Evolutionary conservation across 768 basidiomycete genomes (phyloP).

Genomic region (Sarcomyxa edulis): DNA sequence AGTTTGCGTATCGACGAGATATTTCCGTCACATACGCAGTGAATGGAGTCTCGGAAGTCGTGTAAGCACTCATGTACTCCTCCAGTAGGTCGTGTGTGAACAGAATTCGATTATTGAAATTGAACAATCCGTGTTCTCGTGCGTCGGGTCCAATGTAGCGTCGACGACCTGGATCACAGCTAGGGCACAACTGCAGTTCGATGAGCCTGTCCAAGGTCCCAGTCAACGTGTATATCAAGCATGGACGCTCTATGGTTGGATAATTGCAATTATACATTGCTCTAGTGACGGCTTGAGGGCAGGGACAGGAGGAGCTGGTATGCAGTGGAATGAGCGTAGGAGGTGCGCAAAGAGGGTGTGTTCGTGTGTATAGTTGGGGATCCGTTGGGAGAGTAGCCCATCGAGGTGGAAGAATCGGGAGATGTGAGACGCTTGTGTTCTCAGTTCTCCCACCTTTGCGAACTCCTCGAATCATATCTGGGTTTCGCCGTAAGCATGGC

Average conservation of each 20-base stretch:
- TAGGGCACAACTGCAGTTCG: slow-evolving; percentile 14
- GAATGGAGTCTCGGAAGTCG: slow-evolving; percentile 26
- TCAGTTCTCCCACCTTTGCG: neutral
- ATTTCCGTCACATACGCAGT: slow-evolving; percentile 18
- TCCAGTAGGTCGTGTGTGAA: slow-evolving; percentile 20
- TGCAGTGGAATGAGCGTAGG: neutral
- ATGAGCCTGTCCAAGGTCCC: slow-evolving; percentile 4
- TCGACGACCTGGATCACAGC: slow-evolving; percentile 6
- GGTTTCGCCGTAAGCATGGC: neutral
- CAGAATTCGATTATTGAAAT: slow-evolving; percentile 19
- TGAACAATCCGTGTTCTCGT: slow-evolving; percentile 19
- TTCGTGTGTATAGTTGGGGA: neutral
- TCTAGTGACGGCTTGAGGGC: neutral
- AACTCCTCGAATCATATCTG: slow-evolving; percentile 6
- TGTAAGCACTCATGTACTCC: slow-evolving; percentile 19
- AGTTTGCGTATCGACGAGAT: slow-evolving; percentile 14
- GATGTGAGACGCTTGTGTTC: slow-evolving; percentile 6
- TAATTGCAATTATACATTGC: slow-evolving; percentile 1
- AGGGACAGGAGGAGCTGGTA: slow-evolving; percentile 1
- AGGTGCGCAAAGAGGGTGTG: neutral
- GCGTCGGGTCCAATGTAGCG: slow-evolving; percentile 18
- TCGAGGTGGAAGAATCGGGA: slow-evolving; percentile 7
- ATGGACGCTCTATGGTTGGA: neutral
- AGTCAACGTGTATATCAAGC: slow-evolving; percentile 8
- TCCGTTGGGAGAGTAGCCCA: slow-evolving; percentile 10